Evolutionary conservation across 139 green algal genomes (phyloP).

Genomic region (Pycnococcus provasolii): DNA sequence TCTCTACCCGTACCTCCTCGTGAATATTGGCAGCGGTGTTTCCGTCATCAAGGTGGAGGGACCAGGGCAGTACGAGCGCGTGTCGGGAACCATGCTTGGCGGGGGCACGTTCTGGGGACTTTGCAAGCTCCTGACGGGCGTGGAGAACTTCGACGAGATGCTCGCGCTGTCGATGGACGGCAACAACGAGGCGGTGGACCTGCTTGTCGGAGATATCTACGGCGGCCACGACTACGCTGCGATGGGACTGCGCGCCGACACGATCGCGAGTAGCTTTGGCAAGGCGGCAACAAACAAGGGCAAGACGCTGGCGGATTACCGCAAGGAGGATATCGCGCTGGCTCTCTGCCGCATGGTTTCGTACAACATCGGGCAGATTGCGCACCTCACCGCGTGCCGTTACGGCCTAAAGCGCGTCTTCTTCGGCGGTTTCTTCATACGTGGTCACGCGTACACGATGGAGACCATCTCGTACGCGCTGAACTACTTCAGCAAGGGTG

Average conservation of each 20-base stretch:
- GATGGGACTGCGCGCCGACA: slow-evolving; percentile 78
- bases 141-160: slow-evolving; percentile 88
- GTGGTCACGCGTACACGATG: slow-evolving; percentile 98
- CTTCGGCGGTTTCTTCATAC: slow-evolving; percentile 92
- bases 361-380: slow-evolving; percentile 87
- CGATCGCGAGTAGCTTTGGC: slow-evolving; percentile 90
- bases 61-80: slow-evolving; percentile 53
- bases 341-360: slow-evolving; percentile 87
- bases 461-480: slow-evolving; percentile 97
- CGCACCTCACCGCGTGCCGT: slow-evolving; percentile 51
- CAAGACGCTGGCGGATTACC: slow-evolving; percentile 66
- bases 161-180: slow-evolving; percentile 73
- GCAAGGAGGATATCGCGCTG: slow-evolving; percentile 72
- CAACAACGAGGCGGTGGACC: slow-evolving; percentile 85
- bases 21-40: slow-evolving; percentile 95
- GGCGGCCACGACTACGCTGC: slow-evolving; percentile 79
- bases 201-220: slow-evolving; percentile 99
- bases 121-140: slow-evolving; percentile 55
- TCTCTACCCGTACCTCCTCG: slow-evolving; percentile 89
- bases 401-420: slow-evolving; percentile 80
- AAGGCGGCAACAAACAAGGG: slow-evolving; percentile 61
- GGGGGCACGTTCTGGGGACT: slow-evolving; percentile 98
- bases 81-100: slow-evolving; percentile 84
- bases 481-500: slow-evolving; percentile 87
- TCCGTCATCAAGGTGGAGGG: slow-evolving; percentile 71